Conservation (phyloP, 1,284 basidiomycete genomes). For the Cryptococcus depauperatus region DNA sequence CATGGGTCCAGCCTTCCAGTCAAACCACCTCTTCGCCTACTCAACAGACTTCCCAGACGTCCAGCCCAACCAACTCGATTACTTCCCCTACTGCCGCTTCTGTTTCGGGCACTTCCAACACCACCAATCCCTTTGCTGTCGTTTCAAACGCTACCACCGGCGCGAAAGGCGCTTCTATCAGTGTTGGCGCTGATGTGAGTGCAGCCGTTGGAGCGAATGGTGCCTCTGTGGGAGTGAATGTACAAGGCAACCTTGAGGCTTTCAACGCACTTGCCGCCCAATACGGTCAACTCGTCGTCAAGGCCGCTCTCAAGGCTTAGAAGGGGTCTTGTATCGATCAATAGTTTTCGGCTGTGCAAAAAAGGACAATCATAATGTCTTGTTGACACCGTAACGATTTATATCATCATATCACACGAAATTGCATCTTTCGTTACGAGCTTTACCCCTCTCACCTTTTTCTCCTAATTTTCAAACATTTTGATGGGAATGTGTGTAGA, state of each 20-base stretch:
- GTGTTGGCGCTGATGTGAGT: neutral
- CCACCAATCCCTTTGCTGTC: conserved; percentile 8
- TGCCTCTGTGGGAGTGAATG: neutral
- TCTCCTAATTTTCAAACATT: neutral
- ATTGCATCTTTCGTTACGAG: too few species aligned
- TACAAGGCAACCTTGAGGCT: conserved; percentile 6
- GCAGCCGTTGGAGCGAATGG: neutral
- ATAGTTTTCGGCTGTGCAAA: neutral
- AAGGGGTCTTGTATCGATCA: neutral
- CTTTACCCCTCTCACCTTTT: neutral
- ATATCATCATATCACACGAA: neutral
- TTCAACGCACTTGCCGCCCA: conserved; percentile 14
- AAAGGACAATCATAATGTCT: neutral
- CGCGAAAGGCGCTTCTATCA: neutral
- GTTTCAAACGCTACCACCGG: neutral
- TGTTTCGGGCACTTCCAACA: conserved; percentile 11
- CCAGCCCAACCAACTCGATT: conserved; percentile 10
- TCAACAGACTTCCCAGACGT: conserved; percentile 3
- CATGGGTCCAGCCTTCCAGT: conserved; percentile 19
- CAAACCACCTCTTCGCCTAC: conserved; percentile 5
- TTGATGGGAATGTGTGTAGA: neutral
- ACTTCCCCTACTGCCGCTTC: conserved; percentile 6
- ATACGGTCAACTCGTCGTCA: conserved; percentile 16
- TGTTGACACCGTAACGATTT: neutral
- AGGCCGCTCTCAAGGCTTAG: conserved; percentile 5